Percentiles rank a stretch among this genome's conserved stretches.
These are phyloP conservation scores for Stereocaulon alpinum DNA, from an alignment of 495 filamentous ascomycete species.

Conservation along the genomic window DNA sequence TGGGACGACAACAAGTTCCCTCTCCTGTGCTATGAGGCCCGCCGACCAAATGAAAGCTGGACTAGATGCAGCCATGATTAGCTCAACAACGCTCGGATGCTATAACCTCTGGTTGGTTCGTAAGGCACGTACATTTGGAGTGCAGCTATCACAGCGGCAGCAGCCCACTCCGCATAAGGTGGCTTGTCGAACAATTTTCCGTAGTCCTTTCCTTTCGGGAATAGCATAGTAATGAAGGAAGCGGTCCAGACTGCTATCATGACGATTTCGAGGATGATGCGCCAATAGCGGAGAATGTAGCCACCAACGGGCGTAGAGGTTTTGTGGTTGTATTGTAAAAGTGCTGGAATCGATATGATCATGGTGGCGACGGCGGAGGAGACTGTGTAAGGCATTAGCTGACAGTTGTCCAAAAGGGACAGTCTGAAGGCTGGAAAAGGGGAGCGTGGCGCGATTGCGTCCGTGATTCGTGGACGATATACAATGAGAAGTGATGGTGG, in stretches of 20 bases:
- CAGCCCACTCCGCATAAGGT: slow-evolving; percentile 15
- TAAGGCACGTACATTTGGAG: slow-evolving; percentile 9
- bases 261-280: slow-evolving; percentile 3
- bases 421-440: neutral
- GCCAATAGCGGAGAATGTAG: neutral
- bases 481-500: too few species aligned
- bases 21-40: slow-evolving; percentile 1
- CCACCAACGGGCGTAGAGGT: neutral
- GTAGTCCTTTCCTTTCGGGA: slow-evolving; percentile 21
- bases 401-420: neutral
- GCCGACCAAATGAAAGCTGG: neutral
- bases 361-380: neutral
- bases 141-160: slow-evolving; percentile 8
- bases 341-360: neutral
- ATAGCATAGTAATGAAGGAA: slow-evolving; percentile 11
- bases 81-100: neutral
- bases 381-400: neutral
- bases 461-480: too few species aligned
- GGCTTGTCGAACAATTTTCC: slow-evolving; percentile 12
- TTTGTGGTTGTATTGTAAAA: neutral
- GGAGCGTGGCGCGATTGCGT: neutral
- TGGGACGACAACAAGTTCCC: neutral
- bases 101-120: neutral
- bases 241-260: slow-evolving; percentile 9
- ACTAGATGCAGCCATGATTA: neutral